phyloP scores from a whole-genome alignment of 495 filamentous ascomycete genomes.

The Podospora pseudopauciseta region DNA sequence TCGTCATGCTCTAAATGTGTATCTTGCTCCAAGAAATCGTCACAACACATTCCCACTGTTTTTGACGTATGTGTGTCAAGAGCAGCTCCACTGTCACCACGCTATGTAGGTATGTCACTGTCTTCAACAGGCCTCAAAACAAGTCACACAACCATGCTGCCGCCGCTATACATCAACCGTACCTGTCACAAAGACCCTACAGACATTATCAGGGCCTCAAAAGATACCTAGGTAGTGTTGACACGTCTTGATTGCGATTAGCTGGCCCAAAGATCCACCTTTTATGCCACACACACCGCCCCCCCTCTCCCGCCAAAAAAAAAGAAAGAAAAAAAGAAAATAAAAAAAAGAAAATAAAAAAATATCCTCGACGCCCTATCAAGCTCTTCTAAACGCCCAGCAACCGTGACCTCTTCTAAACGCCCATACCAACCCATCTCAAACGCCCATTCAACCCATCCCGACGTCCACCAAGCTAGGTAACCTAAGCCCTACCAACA shows the following conservation, averaged over 20 bases:
- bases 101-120: too few relatives aligned
- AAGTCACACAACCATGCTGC: too few relatives aligned
- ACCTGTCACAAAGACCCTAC: not conserved
- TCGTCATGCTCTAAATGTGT: too few relatives aligned
- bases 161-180: not conserved
- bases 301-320: too few relatives aligned
- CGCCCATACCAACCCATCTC: not conserved
- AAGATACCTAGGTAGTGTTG: not conserved
- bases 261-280: not conserved
- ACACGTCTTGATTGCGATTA: not conserved
- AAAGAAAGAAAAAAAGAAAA: too few relatives aligned
- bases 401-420: not conserved
- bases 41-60: too few relatives aligned
- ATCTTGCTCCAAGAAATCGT: too few relatives aligned
- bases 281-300: not conserved
- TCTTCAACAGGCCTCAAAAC: too few relatives aligned
- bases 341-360: too few relatives aligned
- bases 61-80: too few relatives aligned
- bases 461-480: not conserved
- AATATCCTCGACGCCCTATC: not conserved
- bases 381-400: not conserved
- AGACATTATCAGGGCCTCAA: too few relatives aligned
- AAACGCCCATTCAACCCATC: not conserved
- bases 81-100: too few relatives aligned
- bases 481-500: slow-evolving; percentile 13